Evolutionary conservation across 495 filamentous ascomycete genomes (phyloP), one percentile per base, ranked within the genome.

Genomic region (Xylaria scruposa): DNA sequence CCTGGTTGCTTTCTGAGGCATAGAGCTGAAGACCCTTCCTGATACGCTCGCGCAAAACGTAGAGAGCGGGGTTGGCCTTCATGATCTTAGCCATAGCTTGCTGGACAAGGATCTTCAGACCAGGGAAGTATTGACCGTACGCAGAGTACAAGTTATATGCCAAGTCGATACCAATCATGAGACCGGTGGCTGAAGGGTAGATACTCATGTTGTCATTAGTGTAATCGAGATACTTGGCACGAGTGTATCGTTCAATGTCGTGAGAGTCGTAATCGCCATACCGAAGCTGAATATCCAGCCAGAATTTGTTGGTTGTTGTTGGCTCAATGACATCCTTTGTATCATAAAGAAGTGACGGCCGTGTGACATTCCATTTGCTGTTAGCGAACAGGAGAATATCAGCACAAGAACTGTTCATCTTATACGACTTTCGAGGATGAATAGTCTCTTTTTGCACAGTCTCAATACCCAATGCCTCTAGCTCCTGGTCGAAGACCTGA

Each of bases 341-440:
- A 74, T 99, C 96, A 78, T 95, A 97, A 10, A 98, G 85, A 71
- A 97, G 85, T 10, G 96, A 98, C 9, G 97, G 97, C 24, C 93
- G 87, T 5, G 94, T 97, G 53, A 98, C 95, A 74, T 97, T 98
- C 97, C 97, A 99, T 79, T 98, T 99, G 84, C 97, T 96, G 65
- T 93, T 97, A 21, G 97, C 97, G 78, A 99, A 99, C 51, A 99
- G 89, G 56, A 98, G 87, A 73, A 99, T 98, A 83, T 99, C 97
- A 19, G 97, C 97, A 81, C 97, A 99, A 54, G 96, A 98, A 80
- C 95, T 98, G 86, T 99, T 99, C 97, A 99, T 99, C 89, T 99
- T 99, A 88, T 99, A 99, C 0, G 96, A 98, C 82, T 99, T 99
- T 88, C 97, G 89, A 54, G 97, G 97, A 87, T 99, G 97, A 75